Evolutionary conservation across 768 basidiomycete species (phyloP).

Genomic region (Hygrocybe punicea): DNA sequence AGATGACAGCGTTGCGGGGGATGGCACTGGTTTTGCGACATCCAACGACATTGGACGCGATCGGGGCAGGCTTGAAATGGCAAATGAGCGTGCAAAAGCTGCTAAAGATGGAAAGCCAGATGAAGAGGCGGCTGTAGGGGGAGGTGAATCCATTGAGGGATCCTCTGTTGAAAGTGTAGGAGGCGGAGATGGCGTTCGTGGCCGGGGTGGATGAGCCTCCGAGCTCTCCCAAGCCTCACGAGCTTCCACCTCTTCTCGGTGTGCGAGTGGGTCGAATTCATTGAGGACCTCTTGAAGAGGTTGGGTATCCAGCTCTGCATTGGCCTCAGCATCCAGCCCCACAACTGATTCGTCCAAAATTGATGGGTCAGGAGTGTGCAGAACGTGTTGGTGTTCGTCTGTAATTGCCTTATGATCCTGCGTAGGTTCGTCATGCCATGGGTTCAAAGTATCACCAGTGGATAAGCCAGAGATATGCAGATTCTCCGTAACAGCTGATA

Average conservation of each 20-base stretch:
- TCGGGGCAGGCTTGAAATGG: conserved; percentile 48
- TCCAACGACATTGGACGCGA: conserved; percentile 62
- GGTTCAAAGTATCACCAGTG: conserved; percentile 3
- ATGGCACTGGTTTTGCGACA: conserved; percentile 53
- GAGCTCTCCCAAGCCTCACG: conserved; percentile 62
- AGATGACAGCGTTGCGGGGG: conserved; percentile 53
- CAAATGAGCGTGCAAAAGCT: conserved; percentile 62
- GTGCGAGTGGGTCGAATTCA: conserved; percentile 68
- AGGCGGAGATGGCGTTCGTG: conserved; percentile 36
- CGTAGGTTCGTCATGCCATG: neutral
- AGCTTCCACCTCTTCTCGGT: conserved; percentile 55
- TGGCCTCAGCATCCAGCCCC: conserved; percentile 28
- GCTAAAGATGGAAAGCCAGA: conserved; percentile 62
- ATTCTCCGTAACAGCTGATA: too few species aligned
- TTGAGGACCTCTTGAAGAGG: conserved; percentile 44
- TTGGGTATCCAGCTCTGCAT: conserved; percentile 6
- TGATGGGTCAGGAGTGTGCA: conserved; percentile 44
- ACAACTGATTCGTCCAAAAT: conserved; percentile 41
- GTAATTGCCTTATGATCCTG: neutral
- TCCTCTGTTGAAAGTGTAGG: conserved; percentile 39
- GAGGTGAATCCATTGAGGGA: conserved; percentile 20
- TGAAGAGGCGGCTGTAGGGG: conserved; percentile 32
- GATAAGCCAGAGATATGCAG: too few species aligned
- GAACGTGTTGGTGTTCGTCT: conserved; percentile 17
- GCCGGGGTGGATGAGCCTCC: conserved; percentile 59